These are phyloP conservation scores for Chiua virens DNA, from an alignment of 768 basidiomycete species.

Conservation along the genomic window DNA sequence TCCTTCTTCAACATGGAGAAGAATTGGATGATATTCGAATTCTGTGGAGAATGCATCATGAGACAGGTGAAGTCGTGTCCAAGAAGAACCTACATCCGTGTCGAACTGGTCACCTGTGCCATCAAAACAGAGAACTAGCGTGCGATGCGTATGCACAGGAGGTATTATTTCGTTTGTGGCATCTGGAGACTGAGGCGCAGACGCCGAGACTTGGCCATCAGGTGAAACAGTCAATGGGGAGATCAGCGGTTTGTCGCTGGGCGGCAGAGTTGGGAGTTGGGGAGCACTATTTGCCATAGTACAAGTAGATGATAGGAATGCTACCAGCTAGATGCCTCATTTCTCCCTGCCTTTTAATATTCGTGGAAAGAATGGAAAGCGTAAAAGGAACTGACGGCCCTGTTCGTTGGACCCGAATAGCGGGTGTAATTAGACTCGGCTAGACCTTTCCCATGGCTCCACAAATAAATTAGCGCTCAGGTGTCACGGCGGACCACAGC, in stretches of 20 bases:
- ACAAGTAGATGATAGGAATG: background rate
- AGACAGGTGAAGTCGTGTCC: background rate
- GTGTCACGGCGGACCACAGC: too few species aligned
- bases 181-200: background rate
- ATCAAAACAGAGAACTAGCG: conserved; percentile 72
- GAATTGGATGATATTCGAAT: conserved; percentile 71
- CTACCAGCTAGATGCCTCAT: background rate
- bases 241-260: conserved; percentile 1
- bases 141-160: conserved; percentile 45
- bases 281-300: conserved; percentile 11
- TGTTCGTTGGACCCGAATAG: conserved; percentile 19
- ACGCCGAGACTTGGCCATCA: background rate
- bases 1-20: conserved; percentile 73
- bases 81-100: conserved; percentile 46
- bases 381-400: conserved; percentile 3
- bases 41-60: conserved; percentile 37
- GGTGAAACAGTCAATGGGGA: conserved; percentile 9
- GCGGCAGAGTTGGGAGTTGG: background rate
- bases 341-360: background rate
- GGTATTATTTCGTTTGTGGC: conserved; percentile 40
- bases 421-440: background rate
- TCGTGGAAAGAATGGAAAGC: conserved; percentile 2
- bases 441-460: conserved; percentile 8
- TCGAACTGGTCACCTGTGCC: conserved; percentile 63
- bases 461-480: background rate